A percentile compares a stretch with the other conserved stretches of the same genome.
These are phyloP conservation scores for Sclerotinia spermophila DNA, from an alignment of 2,329 filamentous ascomycete genomes.

Conservation along the genomic window DNA sequence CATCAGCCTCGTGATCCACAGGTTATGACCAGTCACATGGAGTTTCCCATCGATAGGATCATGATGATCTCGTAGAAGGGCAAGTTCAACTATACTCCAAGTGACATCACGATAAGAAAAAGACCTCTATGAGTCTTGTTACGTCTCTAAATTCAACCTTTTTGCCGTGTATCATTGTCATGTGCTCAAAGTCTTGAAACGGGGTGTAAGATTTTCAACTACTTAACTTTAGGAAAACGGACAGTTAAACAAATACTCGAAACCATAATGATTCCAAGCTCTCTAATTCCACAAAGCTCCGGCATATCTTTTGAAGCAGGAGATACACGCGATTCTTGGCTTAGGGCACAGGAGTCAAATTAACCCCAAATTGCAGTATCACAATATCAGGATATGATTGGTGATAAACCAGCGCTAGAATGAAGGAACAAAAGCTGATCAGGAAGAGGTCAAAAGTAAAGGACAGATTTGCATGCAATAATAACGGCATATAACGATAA, in stretches of 20 bases:
- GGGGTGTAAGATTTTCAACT: background rate
- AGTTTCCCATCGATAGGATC: background rate
- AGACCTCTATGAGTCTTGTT: background rate
- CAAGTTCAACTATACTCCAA: background rate
- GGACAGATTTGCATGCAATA: fast-evolving
- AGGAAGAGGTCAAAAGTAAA: background rate
- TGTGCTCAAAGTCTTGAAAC: background rate
- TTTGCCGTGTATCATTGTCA: background rate
- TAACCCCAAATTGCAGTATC: background rate
- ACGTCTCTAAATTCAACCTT: background rate
- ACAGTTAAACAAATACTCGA: background rate
- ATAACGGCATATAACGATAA: background rate
- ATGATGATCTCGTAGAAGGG: background rate
- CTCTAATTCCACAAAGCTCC: fast-evolving
- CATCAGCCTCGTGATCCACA: background rate
- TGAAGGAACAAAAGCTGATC: no score
- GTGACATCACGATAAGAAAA: background rate
- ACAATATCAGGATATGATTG: background rate
- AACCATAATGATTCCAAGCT: background rate
- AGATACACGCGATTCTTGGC: background rate
- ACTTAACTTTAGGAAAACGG: background rate
- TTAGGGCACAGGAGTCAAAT: no score
- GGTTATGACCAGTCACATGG: no score
- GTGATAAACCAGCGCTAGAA: no score
- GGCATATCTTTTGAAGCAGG: background rate